phyloP scores from a whole-genome alignment of 768 basidiomycete genomes.

The Podaxis mareebaensis region DNA sequence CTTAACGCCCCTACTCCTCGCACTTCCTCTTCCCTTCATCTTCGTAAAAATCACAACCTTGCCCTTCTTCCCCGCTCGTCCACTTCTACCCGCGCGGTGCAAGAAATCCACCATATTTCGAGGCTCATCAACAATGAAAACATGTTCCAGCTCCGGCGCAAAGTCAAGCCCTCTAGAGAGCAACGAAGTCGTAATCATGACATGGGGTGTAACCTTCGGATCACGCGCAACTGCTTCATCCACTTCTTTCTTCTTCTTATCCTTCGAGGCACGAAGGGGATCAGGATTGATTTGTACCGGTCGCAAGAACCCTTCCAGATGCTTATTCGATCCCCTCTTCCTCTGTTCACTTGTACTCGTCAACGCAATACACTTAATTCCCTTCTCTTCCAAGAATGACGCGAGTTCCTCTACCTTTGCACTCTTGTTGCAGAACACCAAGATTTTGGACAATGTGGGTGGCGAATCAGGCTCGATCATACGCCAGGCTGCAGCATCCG shows the following conservation, averaged over 20 bases:
- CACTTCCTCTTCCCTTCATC: slow-evolving; percentile 61
- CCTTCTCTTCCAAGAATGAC: slow-evolving; percentile 55
- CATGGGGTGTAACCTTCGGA: slow-evolving; percentile 48
- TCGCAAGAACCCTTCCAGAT: slow-evolving; percentile 74
- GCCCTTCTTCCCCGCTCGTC: slow-evolving; percentile 68
- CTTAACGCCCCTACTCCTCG: slow-evolving; percentile 49
- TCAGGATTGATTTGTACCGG: slow-evolving; percentile 16
- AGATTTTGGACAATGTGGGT: slow-evolving; percentile 56
- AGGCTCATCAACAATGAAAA: slow-evolving; percentile 87
- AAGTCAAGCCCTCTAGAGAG: slow-evolving; percentile 92
- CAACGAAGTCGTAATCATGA: slow-evolving; percentile 88
- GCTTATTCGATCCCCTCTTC: slow-evolving; percentile 69
- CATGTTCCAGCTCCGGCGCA: slow-evolving; percentile 70
- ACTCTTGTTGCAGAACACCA: slow-evolving; percentile 84
- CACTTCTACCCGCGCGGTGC: slow-evolving; percentile 86
- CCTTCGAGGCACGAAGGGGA: slow-evolving; percentile 13
- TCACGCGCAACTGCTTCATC: slow-evolving; percentile 21
- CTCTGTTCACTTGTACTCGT: slow-evolving; percentile 63
- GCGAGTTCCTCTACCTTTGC: slow-evolving; percentile 66
- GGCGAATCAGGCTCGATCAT: slow-evolving; percentile 23
- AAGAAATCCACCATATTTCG: slow-evolving; percentile 90
- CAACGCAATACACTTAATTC: slow-evolving; percentile 63
- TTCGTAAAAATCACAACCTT: slow-evolving; percentile 80
- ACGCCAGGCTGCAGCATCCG: slow-evolving; percentile 44
- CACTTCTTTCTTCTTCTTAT: slow-evolving; percentile 8